A percentile compares a stretch with the other conserved stretches of the same genome.
Evolutionary conservation across 78 protist species (phyloP).

Genomic region (Diacronema lutheri): DNA sequence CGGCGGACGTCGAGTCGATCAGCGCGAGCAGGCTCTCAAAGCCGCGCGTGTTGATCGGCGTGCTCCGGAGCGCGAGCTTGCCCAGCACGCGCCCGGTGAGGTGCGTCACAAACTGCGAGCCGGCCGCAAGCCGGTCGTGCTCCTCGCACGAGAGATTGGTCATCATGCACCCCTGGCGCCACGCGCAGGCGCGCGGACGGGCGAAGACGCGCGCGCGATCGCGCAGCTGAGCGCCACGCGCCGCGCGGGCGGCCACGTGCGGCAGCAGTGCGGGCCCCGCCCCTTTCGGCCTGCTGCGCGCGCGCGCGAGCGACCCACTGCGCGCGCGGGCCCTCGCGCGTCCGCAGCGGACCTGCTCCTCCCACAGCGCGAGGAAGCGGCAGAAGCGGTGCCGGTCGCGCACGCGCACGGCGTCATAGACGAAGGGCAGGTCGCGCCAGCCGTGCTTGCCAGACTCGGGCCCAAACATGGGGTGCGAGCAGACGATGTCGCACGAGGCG

Average conservation of each 20-base stretch:
- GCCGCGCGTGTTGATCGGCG: constrained; percentile 7
- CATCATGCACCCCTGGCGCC: background rate
- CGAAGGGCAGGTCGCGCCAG: constrained; percentile 4
- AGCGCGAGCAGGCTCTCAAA: background rate
- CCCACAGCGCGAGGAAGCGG: constrained; percentile 13
- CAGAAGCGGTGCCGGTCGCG: background rate
- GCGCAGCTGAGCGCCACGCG: too few species aligned
- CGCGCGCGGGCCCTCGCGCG: too few species aligned
- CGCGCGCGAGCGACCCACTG: too few species aligned
- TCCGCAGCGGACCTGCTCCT: too few species aligned
- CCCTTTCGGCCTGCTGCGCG: too few species aligned
- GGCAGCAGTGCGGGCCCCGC: too few species aligned
- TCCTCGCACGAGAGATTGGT: constrained; percentile 2
- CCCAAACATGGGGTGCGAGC: constrained; percentile 40
- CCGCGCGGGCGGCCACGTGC: background rate
- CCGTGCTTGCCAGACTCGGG: constrained; percentile 7
- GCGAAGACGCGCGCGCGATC: too few species aligned
- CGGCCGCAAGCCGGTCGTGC: constrained; percentile 30
- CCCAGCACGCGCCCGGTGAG: constrained; percentile 9
- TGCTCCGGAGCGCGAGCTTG: background rate
- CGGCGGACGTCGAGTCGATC: constrained; percentile 27
- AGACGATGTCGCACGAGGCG: background rate
- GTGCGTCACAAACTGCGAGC: constrained; percentile 30
- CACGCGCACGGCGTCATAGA: constrained; percentile 15
- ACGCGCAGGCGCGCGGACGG: too few species aligned